Evolutionary conservation across 2,329 filamentous ascomycete species (phyloP).

Genomic region (Dendrostoma leiphaemia): DNA sequence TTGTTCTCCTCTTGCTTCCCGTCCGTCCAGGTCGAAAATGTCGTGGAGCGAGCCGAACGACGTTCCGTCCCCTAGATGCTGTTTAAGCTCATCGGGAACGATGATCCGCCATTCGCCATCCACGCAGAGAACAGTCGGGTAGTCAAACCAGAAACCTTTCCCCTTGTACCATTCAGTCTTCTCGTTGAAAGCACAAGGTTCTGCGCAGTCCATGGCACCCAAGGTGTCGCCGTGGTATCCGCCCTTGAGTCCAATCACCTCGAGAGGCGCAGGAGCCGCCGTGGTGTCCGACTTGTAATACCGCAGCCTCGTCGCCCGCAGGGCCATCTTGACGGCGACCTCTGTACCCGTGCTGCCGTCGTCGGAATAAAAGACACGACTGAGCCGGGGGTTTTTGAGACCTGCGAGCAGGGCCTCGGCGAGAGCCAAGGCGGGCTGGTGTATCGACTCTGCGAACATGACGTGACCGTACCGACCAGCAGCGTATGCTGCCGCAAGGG

Average conservation of each 20-base stretch:
- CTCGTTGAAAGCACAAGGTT: slow-evolving; percentile 75
- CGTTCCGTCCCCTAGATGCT: slow-evolving; percentile 25
- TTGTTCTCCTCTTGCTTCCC: slow-evolving; percentile 44
- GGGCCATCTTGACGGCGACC: slow-evolving; percentile 81
- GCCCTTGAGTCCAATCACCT: slow-evolving; percentile 65
- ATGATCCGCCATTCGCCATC: slow-evolving; percentile 66
- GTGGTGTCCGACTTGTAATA: slow-evolving; percentile 43
- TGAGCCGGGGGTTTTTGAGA: slow-evolving; percentile 62
- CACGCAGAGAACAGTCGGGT: slow-evolving; percentile 67
- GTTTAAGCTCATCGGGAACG: slow-evolving; percentile 47
- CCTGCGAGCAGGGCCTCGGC: slow-evolving; percentile 62
- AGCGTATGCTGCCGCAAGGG: slow-evolving; percentile 75
- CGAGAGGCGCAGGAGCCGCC: background rate
- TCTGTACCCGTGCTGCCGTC: slow-evolving; percentile 83
- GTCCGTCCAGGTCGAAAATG: slow-evolving; percentile 58
- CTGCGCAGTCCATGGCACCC: slow-evolving; percentile 81
- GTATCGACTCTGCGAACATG: slow-evolving; percentile 81
- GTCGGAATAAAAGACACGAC: slow-evolving; percentile 77
- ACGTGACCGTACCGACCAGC: slow-evolving; percentile 84
- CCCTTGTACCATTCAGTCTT: slow-evolving; percentile 86
- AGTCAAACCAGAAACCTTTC: slow-evolving; percentile 78
- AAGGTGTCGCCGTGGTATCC: slow-evolving; percentile 89
- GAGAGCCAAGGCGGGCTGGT: slow-evolving; percentile 71
- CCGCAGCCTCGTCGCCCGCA: slow-evolving; percentile 64
- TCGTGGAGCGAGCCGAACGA: slow-evolving; percentile 36